Base-by-base conservation (phyloP, 176 grass and related monocot genomes). In the Ensete glaucum region DNA sequence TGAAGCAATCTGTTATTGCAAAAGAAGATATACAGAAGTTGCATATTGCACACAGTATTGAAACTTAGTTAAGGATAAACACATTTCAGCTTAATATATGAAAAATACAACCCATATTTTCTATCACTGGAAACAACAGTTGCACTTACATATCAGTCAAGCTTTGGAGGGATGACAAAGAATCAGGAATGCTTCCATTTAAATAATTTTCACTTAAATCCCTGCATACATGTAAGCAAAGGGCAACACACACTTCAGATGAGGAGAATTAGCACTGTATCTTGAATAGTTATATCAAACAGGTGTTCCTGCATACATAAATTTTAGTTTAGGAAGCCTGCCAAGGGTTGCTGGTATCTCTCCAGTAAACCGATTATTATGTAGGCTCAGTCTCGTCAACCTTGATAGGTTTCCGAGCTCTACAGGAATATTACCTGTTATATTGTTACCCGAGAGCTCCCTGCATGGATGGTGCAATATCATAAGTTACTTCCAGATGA, bases 331-430 rank as follows among this genome's bases (percentile, higher is more conserved):
- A 21, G 85, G 80, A 70, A 97, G 90, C 24, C 55, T 82, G 59
- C 93, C 87, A 78, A 97, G 83, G 79, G 93, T 90, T 87, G 81
- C 69, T 29, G 93, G 93, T 88, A 97, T 90, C 84, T 74, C 58
- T 71, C 93, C 93, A 84, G 53, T 77, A 62, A 97, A 78, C 12
- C 79, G 53, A 85, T 97, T 97, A 71, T 87, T 74, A 82, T 92
- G 85, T 77, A 97, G 83, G 78, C 83, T 79, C 79, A 97, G 82
- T 63, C 25, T 90, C 59, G 79, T 92, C 81, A 96, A 84, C 74
- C 75, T 92, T 77, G 83, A 90, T 64, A 96, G 81, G 65, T 92
- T 92, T 50, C 93, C 93, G 73, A 90, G 81, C 77, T 85, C 69
- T 73, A 81, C 79, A 9, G 93, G 93, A 87, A 97, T 87, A 62